A percentile compares a stretch with the other conserved stretches of the same genome.
These are phyloP conservation scores for Bruguiera parviflora DNA, from an alignment of 345 rosid genomes.

Conservation along the genomic window DNA sequence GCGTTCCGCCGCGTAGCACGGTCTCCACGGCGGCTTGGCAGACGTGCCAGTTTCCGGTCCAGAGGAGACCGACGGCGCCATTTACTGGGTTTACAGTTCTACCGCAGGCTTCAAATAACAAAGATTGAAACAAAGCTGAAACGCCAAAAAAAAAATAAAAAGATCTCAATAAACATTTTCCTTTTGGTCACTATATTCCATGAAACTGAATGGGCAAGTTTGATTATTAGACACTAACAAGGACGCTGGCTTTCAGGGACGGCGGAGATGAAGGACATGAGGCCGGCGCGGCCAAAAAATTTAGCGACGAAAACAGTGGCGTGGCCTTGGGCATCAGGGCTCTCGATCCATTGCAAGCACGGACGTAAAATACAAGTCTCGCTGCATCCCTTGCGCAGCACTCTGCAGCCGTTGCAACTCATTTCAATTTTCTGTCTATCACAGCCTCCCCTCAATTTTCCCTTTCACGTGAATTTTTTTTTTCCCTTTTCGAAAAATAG, in stretches of 20 bases:
- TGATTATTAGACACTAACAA: slow-evolving; percentile 31
- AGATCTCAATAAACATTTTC: not conserved
- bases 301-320: slow-evolving; percentile 97
- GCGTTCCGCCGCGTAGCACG: slow-evolving; percentile 71
- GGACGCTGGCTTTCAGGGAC: slow-evolving; percentile 90
- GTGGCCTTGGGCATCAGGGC: slow-evolving; percentile 90
- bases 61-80: slow-evolving; percentile 88
- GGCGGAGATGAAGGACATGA: slow-evolving; percentile 93
- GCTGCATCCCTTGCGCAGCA: slow-evolving; percentile 94
- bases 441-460: not conserved
- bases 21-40: slow-evolving; percentile 93
- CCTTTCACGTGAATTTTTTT: slow-evolving; percentile 13
- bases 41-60: slow-evolving; percentile 88
- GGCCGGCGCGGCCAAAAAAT: slow-evolving; percentile 97
- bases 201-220: no score
- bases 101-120: slow-evolving; percentile 89
- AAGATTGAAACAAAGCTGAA: slow-evolving; percentile 81
- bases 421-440: slow-evolving; percentile 20
- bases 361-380: slow-evolving; percentile 86
- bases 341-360: slow-evolving; percentile 86
- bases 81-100: slow-evolving; percentile 93
- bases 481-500: no score
- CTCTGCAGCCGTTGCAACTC: slow-evolving; percentile 99
- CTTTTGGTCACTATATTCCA: not conserved
- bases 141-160: not conserved